A percentile compares a stretch with the other conserved stretches of the same genome.
Conservation (phyloP, 768 basidiomycete species). For the Tulasnella sp. region DNA sequence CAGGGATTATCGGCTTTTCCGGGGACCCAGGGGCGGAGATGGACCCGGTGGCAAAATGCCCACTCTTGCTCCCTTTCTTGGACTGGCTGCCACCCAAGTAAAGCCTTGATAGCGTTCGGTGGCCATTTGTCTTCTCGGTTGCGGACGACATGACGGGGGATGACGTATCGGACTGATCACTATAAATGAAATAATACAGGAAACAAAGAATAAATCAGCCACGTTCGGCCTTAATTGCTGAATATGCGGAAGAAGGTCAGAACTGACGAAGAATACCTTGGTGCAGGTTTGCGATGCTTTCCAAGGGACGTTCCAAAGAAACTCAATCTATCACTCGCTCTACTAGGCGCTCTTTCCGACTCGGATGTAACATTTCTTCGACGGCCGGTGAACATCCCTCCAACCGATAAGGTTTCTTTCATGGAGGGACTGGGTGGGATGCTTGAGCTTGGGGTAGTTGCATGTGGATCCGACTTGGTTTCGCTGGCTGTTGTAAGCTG, state of each 20-base stretch:
- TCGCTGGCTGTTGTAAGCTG: constrained; percentile 1
- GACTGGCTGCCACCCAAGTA: constrained; percentile 5
- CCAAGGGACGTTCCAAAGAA: constrained; percentile 64
- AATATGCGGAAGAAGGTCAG: background rate
- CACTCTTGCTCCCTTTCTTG: background rate
- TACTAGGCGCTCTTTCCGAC: background rate
- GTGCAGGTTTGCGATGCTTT: constrained; percentile 68
- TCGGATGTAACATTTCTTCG: constrained; percentile 8
- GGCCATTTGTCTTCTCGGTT: background rate
- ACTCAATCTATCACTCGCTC: constrained; percentile 35
- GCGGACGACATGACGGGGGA: constrained; percentile 4
- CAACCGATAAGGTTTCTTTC: constrained; percentile 3
- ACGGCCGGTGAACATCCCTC: constrained; percentile 1
- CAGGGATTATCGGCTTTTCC: background rate
- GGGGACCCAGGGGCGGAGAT: background rate
- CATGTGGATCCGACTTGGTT: constrained; percentile 1
- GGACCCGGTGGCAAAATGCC: background rate
- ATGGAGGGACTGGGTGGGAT: constrained; percentile 17
- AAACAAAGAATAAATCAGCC: no score
- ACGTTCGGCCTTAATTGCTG: background rate
- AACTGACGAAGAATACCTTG: constrained; percentile 51
- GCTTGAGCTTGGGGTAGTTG: constrained; percentile 8
- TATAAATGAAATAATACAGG: no score
- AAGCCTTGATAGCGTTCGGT: constrained; percentile 5
- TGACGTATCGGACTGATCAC: constrained; percentile 7